Evolutionary conservation across 495 filamentous ascomycete genomes (phyloP), one percentile per base, ranked within the genome.

Genomic region (Symbiotaphrina buchneri): DNA sequence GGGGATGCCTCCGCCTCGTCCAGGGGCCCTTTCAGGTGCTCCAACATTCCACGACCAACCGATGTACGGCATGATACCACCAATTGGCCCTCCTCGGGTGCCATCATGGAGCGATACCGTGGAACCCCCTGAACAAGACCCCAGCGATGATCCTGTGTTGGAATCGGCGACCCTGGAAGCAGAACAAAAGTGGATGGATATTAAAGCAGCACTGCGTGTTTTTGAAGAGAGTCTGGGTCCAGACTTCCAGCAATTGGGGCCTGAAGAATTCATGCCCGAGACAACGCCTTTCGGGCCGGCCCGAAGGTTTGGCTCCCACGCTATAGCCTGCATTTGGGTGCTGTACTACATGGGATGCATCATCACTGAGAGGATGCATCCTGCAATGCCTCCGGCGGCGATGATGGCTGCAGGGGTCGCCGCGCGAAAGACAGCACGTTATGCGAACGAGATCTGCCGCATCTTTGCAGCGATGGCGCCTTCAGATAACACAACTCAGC

Each of bases 381-480:
- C 87, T 0, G 66, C 61, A 2, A 92, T 94, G 83, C 87, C 82
- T 4, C 80, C 85, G 0, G 64, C 80, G n/a, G 72, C 82, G 33
- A 85, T 91, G 70, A 59, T 77, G 24, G 79, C 84, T 4, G 75
- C 77, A 0, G 71, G 68, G 7, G 59, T 87, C 21, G 65, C 70
- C 5, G 75, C 81, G 0, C 49, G 52, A 3, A 59, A 70, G 30
- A 93, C 87, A 3, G 65, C 61, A 6, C 45, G 45, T 1, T 74
- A 64, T 46, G 77, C 82, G 2, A 67, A 72, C 39, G 64, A 68
- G 34, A 70, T 94, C 20, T 85, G 82, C 21, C 65, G 73, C 5
- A 84, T 94, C 29, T 63, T 68, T 5, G 80, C 80, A 0, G 87
- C 81, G 1, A 58, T 95, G 21, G 62, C 70, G 5, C 80, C 82